Evolutionary conservation across 139 green algal species (phyloP), one percentile per base, ranked within the genome.

Genomic region (Chlamydomonas schloesseri): DNA sequence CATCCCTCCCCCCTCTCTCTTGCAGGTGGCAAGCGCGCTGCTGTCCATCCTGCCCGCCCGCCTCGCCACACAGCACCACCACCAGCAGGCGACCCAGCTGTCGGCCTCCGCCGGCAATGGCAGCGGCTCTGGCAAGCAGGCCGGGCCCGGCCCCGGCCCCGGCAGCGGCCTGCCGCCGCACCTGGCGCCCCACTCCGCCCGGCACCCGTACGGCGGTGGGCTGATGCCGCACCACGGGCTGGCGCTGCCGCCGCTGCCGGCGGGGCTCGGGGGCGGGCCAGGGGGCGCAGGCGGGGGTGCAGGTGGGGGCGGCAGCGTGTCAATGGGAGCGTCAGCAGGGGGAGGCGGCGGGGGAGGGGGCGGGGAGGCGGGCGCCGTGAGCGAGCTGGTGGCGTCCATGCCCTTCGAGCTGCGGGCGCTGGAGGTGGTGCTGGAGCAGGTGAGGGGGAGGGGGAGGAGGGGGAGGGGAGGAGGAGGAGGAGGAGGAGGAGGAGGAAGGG

Each of bases 351-450:
- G 67, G 4, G 67, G 33, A 15, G 77, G 77, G 4, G 37, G 42
- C 21, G 26, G 62, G 0, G 77, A 60, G 6, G 31, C 13, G 4
- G 33, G 46, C 24, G 20, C 18, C 6, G 80, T 86, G 37, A 71
- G 50, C 36, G 80, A 86, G 47, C 46, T 86, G 67, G 80, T 86
- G 50, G 80, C 80, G 9, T 70, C 47, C 26, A 89, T 92, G 85
- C 88, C 90, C 0, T 93, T 93, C 78, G 90, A 93, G 74, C 88
- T 93, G 24, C 85, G 89, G 36, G 86, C 90, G n/a, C 83, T 93
- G 71, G 90, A 93, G 60, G 88, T 92, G 50, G 91, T 88, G 73
- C 87, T 93, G 71, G 90, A 93, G 80, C 80, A 86, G 80, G 80
- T 86, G 64, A 26, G 78, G 29, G n/a, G 31, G 36, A 9, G 34